These are phyloP conservation scores for Prunus kanzakura DNA, from an alignment of 306 rosid genomes.

Conservation along the genomic window DNA sequence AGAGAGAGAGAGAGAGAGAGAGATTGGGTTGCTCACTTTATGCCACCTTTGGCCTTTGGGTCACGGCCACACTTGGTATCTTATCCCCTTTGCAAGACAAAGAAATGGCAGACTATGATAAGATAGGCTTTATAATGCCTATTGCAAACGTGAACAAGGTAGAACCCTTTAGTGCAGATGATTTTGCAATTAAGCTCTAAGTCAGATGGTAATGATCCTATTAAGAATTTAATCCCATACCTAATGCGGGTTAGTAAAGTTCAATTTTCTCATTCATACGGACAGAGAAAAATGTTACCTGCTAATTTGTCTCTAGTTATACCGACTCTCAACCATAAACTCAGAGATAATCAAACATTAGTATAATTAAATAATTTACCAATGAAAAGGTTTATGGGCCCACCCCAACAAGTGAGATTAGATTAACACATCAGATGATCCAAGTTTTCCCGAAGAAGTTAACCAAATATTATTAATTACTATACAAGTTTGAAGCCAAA, in stretches of 20 bases:
- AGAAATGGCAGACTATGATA: neutral
- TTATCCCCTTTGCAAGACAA: constrained; percentile 25
- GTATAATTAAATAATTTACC: neutral
- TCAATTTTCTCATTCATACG: neutral
- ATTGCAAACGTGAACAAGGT: no score
- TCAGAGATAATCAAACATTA: neutral
- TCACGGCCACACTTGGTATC: constrained; percentile 33
- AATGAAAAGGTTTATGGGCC: neutral
- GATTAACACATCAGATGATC: no score
- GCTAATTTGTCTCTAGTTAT: neutral
- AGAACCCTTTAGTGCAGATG: no score
- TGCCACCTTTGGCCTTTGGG: constrained; percentile 14
- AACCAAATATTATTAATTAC: neutral
- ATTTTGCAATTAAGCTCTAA: constrained; percentile 4
- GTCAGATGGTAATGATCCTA: constrained; percentile 40
- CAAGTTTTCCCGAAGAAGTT: neutral
- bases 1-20: neutral
- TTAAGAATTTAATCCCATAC: constrained; percentile 15
- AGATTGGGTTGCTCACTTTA: neutral
- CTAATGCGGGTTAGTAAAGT: neutral
- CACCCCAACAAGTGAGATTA: neutral
- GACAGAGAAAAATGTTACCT: constrained; percentile 16
- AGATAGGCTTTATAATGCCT: neutral
- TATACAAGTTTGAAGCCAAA: neutral
- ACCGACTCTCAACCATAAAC: neutral